Evolutionary conservation across 2,329 filamentous ascomycete genomes (phyloP), one percentile per base, ranked within the genome.

Genomic region (Epichloe hybrida): DNA sequence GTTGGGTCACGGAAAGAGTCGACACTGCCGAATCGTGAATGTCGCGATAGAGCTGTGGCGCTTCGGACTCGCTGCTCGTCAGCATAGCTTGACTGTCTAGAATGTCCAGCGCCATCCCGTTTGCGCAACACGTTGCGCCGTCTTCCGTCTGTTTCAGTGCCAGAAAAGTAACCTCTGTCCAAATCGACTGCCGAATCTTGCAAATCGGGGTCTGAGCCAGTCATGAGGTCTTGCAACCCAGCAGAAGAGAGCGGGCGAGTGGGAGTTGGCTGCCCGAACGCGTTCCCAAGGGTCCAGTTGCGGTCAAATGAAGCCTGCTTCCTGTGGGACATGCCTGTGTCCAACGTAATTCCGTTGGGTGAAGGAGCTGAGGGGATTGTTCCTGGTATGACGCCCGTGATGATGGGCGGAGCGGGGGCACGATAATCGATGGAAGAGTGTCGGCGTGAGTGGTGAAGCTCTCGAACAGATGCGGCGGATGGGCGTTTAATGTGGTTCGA

Each of bases 101-200:
- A 82, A 64, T 88, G 80, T 31, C 68, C 70, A 46, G 52, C 67
- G 54, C 79, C 83, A 53, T 81, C 79, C 52, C 86, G 83, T 69
- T 93, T 94, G 66, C 87, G 88, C 56, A 96, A 72, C 45, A 93
- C 74, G 62, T 88, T 94, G 44, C 86, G 79, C 59, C 79, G 81
- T 52, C 84, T 80, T 42, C 79, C 79, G 55, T 96, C 89, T 11
- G 82, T 73, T 61, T 97, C 91, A 15, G 85, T 86, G 3, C 90
- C 88, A 7, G 91, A 96, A 62, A 96, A 95, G 66, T 97, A 97
- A 23, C 90, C 91, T 37, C 88, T 80, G 60, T 97, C 93, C 15
- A 88, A 66, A 54, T 94, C 86, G 23, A 72, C 66, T 15, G 70
- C 69, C 8, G 72, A 72, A 53, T 79, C 75, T 54, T 71, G 71